Evolutionary conservation across 371 early-diverging fungal species (phyloP).

Genomic region (Mucor saturninus): DNA sequence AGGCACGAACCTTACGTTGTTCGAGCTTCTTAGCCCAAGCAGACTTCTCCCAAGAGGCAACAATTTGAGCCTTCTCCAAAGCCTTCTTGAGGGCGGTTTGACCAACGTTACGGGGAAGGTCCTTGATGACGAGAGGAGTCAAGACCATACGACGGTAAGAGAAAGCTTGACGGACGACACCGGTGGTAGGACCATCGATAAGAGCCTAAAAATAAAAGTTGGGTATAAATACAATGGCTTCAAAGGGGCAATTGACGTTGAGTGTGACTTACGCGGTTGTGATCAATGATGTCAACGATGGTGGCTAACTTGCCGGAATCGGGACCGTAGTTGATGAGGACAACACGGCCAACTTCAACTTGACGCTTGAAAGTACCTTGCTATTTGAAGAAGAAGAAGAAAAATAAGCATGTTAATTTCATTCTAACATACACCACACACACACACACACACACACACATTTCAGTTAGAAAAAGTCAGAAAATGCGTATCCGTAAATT

Average conservation of each 20-base stretch:
- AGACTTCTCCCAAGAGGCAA: constrained; percentile 84
- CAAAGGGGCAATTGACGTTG: background rate
- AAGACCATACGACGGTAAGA: constrained; percentile 88
- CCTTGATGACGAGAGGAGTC: constrained; percentile 85
- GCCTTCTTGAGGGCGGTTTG: constrained; percentile 79
- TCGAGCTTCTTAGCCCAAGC: constrained; percentile 95
- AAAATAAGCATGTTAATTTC: constrained; percentile 3
- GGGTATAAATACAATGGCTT: background rate
- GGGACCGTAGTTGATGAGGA: constrained; percentile 92
- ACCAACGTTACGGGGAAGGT: constrained; percentile 89
- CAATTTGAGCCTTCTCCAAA: constrained; percentile 84
- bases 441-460: background rate
- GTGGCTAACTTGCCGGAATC: constrained; percentile 96
- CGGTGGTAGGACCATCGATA: constrained; percentile 97
- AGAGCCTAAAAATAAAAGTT: constrained; percentile 68
- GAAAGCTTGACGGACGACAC: constrained; percentile 87
- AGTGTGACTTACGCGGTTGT: constrained; percentile 78
- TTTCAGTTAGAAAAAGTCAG: background rate
- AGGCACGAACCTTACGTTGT: constrained; percentile 77
- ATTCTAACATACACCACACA: background rate
- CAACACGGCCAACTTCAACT: constrained; percentile 99
- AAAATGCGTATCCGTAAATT: background rate
- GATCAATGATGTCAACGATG: constrained; percentile 98
- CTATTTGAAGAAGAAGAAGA: constrained; percentile 20
- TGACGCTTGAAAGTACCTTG: constrained; percentile 82